Evolutionary conservation across 208 protist genomes (phyloP).

Genomic region (Trichomonas vaginalis): DNA sequence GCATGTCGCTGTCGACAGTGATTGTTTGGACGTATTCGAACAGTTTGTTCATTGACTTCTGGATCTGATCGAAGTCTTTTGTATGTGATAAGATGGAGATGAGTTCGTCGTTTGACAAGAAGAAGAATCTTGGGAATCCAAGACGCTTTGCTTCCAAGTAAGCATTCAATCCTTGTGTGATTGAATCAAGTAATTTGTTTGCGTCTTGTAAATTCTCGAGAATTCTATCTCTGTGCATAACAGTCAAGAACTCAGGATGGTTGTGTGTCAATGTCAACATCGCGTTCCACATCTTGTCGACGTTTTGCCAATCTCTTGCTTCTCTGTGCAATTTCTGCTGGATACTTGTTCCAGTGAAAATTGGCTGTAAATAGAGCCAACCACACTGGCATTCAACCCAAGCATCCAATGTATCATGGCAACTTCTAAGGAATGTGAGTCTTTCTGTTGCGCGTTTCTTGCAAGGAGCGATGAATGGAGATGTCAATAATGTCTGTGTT

Average conservation of each 20-base stretch:
- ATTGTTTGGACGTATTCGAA: conserved; percentile 69
- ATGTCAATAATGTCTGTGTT: conserved; percentile 29
- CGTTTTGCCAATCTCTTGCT: conserved; percentile 47
- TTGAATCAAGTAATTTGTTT: conserved; percentile 61
- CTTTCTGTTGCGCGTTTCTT: conserved; percentile 39
- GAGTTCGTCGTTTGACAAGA: conserved; percentile 84
- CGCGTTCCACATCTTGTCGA: conserved; percentile 39
- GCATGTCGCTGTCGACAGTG: conserved; percentile 49
- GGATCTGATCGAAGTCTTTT: conserved; percentile 77
- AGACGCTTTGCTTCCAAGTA: conserved; percentile 66
- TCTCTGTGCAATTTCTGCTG: conserved; percentile 78
- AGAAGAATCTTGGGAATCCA: conserved; percentile 61
- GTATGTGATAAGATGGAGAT: conserved; percentile 87
- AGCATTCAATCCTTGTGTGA: conserved; percentile 57
- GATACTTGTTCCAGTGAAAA: conserved; percentile 84
- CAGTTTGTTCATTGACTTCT: conserved; percentile 84
- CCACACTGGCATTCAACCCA: conserved; percentile 60
- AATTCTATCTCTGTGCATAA: conserved; percentile 67
- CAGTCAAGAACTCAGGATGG: conserved; percentile 57
- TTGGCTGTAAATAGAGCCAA: conserved; percentile 93
- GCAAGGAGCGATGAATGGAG: conserved; percentile 51
- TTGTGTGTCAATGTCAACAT: conserved; percentile 34
- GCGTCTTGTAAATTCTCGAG: conserved; percentile 57
- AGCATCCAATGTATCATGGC: conserved; percentile 46
- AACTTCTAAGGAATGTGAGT: conserved; percentile 33